Base-by-base conservation (phyloP, 768 basidiomycete genomes). In the Boletus sensibilis region DNA sequence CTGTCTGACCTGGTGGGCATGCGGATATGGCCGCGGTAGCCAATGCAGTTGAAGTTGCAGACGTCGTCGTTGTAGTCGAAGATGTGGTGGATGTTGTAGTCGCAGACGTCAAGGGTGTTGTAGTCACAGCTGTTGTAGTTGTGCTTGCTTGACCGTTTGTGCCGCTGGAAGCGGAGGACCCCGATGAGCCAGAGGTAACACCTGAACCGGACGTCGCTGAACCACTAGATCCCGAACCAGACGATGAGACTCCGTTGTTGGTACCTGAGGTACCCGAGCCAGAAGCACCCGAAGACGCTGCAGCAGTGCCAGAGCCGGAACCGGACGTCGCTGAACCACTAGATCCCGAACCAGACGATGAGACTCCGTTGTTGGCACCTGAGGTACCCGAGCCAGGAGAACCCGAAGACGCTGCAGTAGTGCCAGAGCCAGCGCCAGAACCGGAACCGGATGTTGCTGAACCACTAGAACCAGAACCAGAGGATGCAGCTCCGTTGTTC, bases 1-100 rank as follows among this genome's bases (percentile, higher is more conserved):
- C 35, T 8, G 16, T 66, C 45, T 53, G 31, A 31, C 67, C 64
- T 23, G 64, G 11, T 40, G 64, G 67, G 27, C 66, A 67, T 20
- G 49, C 39, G 2, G 41, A 0, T 1, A 12, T 33, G 5, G 38
- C 18, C 3, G 43, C 8, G 21, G 53, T 34, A 14, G 33, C 27
- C 29, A 3, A 35, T 35, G 43, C 13, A 11, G 49, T 41, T 14
- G 53, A 18, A n/a, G 40, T 21, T 25, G 54, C 34, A 21, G 50
- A 53, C 23, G 55, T 48, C 35, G 62, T 23, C 13, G 53, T 25
- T 5, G 41, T 33, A 4, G 48, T 61, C 27, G 37, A 10, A 13
- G 27, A 12, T 0, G 48, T 27, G 9, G 25, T 38, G 31, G 44
- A 21, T 21, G 47, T 29, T 20, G 52, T 49, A 4, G 43, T 27